phyloP scores from a whole-genome alignment of 495 filamentous ascomycete species.

The Hypoxylon lenormandii region DNA sequence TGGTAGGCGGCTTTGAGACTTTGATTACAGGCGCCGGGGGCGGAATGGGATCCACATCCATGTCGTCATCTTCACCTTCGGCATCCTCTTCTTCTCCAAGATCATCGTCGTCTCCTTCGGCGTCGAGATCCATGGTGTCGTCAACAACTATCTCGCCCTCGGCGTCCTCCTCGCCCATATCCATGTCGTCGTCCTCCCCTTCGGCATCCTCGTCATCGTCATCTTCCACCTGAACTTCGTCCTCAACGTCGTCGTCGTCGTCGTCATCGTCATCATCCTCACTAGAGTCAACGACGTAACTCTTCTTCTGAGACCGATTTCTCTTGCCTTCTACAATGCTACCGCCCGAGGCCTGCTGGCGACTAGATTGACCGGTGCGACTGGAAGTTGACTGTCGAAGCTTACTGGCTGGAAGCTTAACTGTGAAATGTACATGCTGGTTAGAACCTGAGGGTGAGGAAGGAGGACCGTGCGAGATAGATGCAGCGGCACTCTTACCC shows the following conservation, averaged over 20 bases:
- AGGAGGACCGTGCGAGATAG: constrained; percentile 68
- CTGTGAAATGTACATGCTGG: constrained; percentile 79
- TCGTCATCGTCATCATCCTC: constrained; percentile 65
- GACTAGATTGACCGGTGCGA: constrained; percentile 44
- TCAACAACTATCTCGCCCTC: constrained; percentile 61
- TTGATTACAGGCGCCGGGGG: constrained; percentile 59
- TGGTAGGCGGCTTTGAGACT: constrained; percentile 55
- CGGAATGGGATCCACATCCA: constrained; percentile 54
- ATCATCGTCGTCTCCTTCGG: constrained; percentile 62
- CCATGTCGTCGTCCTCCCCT: constrained; percentile 57
- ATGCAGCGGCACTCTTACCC: constrained; percentile 58
- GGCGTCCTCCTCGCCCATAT: constrained; percentile 54
- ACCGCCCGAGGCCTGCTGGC: constrained; percentile 57
- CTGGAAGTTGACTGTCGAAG: constrained; percentile 78
- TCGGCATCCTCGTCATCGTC: constrained; percentile 60
- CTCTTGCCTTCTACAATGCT: constrained; percentile 72
- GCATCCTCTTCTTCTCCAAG: constrained; percentile 61
- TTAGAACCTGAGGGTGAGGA: constrained; percentile 67
- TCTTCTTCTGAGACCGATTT: constrained; percentile 73
- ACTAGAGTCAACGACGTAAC: constrained; percentile 71
- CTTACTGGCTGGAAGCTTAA: constrained; percentile 86
- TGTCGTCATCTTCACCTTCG: constrained; percentile 64
- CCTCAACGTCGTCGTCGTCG: constrained; percentile 56
- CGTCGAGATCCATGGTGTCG: constrained; percentile 62
- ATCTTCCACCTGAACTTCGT: constrained; percentile 58